Evolutionary conservation across 2,329 filamentous ascomycete genomes (phyloP).

Genomic region (Xylariales sp.): DNA sequence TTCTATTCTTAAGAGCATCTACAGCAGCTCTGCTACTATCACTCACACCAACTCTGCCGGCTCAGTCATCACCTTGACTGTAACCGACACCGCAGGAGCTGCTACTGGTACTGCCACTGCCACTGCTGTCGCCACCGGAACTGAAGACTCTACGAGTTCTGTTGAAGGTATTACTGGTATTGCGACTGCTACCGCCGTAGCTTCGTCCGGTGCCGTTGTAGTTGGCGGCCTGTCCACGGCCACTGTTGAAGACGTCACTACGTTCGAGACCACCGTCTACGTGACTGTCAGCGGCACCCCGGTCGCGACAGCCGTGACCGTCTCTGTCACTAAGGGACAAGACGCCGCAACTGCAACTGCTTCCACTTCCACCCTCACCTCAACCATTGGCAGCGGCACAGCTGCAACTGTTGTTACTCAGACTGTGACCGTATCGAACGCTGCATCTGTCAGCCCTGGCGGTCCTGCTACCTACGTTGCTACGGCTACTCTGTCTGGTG

Average conservation of each 20-base stretch:
- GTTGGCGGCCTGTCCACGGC: too few species aligned
- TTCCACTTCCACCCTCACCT: not conserved
- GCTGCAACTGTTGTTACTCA: slow-evolving; percentile 7
- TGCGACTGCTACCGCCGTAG: too few species aligned
- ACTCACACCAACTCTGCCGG: slow-evolving; percentile 5
- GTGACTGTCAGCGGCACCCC: slow-evolving; percentile 7
- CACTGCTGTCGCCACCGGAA: slow-evolving; percentile 8
- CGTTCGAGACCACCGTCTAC: slow-evolving; percentile 12
- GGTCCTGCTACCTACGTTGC: too few species aligned
- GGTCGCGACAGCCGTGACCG: slow-evolving; percentile 2
- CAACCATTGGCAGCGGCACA: slow-evolving; percentile 6
- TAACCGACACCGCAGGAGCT: slow-evolving; percentile 3
- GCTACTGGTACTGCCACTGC: slow-evolving; percentile 4
- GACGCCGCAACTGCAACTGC: not conserved
- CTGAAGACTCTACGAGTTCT: not conserved
- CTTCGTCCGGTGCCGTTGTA: too few species aligned
- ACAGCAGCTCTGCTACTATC: slow-evolving; percentile 5
- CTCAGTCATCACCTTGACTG: slow-evolving; percentile 5
- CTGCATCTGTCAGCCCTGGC: slow-evolving; percentile 3
- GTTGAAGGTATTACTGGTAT: slow-evolving; percentile 6
- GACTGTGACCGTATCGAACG: slow-evolving; percentile 9
- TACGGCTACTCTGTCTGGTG: too few species aligned
- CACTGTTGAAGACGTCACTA: not conserved
- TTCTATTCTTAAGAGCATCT: slow-evolving; percentile 14
- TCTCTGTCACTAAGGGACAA: slow-evolving; percentile 1